Evolutionary conservation across 192 early-diverging fungal genomes (phyloP).

Genomic region (Coemansia sp.): DNA sequence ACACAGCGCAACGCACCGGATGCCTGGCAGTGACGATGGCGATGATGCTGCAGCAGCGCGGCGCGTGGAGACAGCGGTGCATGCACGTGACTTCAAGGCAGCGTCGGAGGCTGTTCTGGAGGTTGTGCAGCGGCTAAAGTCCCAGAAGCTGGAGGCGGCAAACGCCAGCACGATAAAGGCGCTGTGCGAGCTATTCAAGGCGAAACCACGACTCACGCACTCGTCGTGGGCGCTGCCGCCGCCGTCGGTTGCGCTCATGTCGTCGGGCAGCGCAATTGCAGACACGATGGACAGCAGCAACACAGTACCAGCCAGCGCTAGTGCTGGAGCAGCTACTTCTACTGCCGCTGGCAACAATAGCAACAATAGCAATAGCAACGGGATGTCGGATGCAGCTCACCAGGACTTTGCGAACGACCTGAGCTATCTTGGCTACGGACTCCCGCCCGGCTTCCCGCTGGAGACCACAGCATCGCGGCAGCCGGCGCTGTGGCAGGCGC

Average conservation of each 20-base stretch:
- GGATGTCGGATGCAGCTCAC: conserved; percentile 13
- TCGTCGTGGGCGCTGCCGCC: conserved; percentile 48
- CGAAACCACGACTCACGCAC: conserved; percentile 33
- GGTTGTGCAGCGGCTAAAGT: conserved; percentile 13
- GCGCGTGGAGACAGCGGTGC: conserved; percentile 26
- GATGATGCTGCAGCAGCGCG: background rate
- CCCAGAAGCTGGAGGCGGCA: background rate
- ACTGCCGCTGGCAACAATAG: background rate
- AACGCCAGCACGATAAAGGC: conserved; percentile 10
- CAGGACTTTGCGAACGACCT: conserved; percentile 29
- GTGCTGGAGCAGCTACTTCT: background rate
- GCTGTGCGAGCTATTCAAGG: conserved; percentile 52
- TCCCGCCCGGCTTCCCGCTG: conserved; percentile 50
- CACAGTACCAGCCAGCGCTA: too few relatives aligned
- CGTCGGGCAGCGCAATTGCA: conserved; percentile 10
- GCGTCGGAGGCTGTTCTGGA: conserved; percentile 37
- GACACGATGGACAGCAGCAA: conserved; percentile 1
- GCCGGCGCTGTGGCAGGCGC: conserved; percentile 44
- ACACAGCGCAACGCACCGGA: conserved; percentile 17
- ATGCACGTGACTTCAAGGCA: conserved; percentile 36
- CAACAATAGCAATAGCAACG: background rate
- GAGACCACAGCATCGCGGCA: conserved; percentile 37
- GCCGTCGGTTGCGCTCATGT: conserved; percentile 13
- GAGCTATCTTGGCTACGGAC: conserved; percentile 34
- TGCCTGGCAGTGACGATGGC: background rate